phyloP scores from a whole-genome alignment of 129 eudicot species.

The Centrapalus pauciflorus region DNA sequence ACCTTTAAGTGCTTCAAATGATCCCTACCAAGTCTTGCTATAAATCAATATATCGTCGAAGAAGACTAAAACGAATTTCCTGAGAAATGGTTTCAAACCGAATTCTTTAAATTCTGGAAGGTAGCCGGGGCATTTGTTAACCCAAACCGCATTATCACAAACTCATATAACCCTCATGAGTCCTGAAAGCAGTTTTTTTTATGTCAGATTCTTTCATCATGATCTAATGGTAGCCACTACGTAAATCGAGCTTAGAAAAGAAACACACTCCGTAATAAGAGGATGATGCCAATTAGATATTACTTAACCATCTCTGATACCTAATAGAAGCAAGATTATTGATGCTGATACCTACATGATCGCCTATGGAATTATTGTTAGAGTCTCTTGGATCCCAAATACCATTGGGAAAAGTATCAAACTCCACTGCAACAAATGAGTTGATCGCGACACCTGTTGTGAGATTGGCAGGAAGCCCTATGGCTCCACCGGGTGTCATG shows the following conservation, averaged over 20 bases:
- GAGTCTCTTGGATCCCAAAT: conserved; percentile 24
- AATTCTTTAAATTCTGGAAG: neutral
- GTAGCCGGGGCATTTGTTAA: neutral
- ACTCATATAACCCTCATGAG: neutral
- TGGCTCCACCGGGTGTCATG: neutral
- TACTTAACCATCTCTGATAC: conserved; percentile 21
- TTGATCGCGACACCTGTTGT: neutral
- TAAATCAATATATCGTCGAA: no score
- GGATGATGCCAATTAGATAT: neutral
- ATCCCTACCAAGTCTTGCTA: neutral
- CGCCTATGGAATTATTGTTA: neutral
- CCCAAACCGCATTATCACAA: no score
- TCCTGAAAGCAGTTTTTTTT: neutral
- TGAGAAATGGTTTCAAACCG: neutral
- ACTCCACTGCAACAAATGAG: conserved; percentile 49
- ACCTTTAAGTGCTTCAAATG: no score
- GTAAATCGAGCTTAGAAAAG: no score
- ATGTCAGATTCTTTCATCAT: no score
- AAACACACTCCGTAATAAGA: no score
- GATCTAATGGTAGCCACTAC: no score
- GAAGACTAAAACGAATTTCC: neutral
- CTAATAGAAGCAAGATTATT: conserved; percentile 6
- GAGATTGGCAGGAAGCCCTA: conserved; percentile 27
- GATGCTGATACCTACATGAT: conserved; percentile 42
- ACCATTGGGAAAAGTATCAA: conserved; percentile 27